These are phyloP conservation scores for Thymus quinquecostatus DNA, from an alignment of 257 asterid species.

Conservation along the genomic window DNA sequence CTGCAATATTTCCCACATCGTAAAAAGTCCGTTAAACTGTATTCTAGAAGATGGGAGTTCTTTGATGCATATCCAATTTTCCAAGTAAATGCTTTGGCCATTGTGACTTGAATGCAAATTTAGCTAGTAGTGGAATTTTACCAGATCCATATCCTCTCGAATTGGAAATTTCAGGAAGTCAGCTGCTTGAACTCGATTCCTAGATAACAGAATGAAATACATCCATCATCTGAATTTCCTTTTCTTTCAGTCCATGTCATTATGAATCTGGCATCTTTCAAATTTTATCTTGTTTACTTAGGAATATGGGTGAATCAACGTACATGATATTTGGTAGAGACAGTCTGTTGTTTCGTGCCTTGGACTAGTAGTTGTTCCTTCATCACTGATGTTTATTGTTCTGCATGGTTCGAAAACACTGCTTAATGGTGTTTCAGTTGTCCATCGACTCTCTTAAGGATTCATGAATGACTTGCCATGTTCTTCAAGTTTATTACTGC, in stretches of 20 bases:
- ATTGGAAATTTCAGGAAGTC: background rate
- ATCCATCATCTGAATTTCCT: background rate
- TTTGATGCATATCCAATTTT: background rate
- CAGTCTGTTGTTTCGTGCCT: background rate
- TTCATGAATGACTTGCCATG: background rate
- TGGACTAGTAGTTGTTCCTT: background rate
- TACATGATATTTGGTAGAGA: background rate
- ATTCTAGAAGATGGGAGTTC: background rate
- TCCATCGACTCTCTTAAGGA: background rate
- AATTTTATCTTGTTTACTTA: background rate
- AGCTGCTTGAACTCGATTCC: slow-evolving; percentile 23
- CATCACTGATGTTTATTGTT: background rate
- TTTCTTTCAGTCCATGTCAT: background rate
- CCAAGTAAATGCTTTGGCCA: background rate
- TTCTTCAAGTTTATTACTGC: background rate
- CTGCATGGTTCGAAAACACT: background rate
- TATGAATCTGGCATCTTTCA: background rate
- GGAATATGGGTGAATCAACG: background rate
- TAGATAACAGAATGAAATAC: background rate
- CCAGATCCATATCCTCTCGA: slow-evolving; percentile 9
- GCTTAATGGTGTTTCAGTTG: background rate
- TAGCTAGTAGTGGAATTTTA: slow-evolving; percentile 8
- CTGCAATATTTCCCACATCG: background rate
- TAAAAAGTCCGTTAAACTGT: background rate
- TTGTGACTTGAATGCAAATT: background rate